A percentile compares a stretch with the other conserved stretches of the same genome.
phyloP scores from a whole-genome alignment of 192 early-diverging fungal genomes.

The Globomyces pollinis-pini region DNA sequence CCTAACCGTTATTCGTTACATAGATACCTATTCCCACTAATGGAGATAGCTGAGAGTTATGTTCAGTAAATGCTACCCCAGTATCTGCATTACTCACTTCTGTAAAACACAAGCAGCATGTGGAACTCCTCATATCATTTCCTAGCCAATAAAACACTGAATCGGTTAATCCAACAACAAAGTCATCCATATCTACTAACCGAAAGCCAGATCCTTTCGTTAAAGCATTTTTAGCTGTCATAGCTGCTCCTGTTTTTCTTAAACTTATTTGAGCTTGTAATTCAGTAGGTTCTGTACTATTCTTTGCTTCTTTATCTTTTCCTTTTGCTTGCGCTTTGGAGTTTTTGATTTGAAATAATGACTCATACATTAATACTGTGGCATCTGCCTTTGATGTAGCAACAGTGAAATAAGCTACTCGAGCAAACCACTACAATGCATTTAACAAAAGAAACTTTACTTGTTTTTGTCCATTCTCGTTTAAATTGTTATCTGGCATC shows the following conservation, averaged over 20 bases:
- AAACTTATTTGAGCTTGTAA: constrained; percentile 6
- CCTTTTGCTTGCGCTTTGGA: neutral
- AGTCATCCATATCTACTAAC: constrained; percentile 42
- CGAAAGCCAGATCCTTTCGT: constrained; percentile 34
- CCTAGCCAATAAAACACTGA: constrained; percentile 45
- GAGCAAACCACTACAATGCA: constrained; percentile 50
- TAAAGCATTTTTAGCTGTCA: constrained; percentile 19
- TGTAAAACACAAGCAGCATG: constrained; percentile 36
- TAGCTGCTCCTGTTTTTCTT: constrained; percentile 24
- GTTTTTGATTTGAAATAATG: constrained; percentile 13
- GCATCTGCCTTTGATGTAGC: constrained; percentile 27
- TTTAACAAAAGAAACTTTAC: neutral
- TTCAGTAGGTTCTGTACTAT: neutral
- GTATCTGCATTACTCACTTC: constrained; percentile 31
- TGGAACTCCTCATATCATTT: constrained; percentile 31
- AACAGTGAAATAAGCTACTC: constrained; percentile 45
- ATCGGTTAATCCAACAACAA: constrained; percentile 27
- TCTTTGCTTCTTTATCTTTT: constrained; percentile 19
- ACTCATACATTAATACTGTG: constrained; percentile 28
- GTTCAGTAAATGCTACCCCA: neutral
- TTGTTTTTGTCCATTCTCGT: constrained; percentile 15
- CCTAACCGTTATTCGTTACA: constrained; percentile 17
- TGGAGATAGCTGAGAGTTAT: neutral
- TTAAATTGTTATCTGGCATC: constrained; percentile 33
- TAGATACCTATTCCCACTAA: constrained; percentile 13